Evolutionary conservation across 768 basidiomycete genomes (phyloP).

Genomic region (Lepiota venenata): DNA sequence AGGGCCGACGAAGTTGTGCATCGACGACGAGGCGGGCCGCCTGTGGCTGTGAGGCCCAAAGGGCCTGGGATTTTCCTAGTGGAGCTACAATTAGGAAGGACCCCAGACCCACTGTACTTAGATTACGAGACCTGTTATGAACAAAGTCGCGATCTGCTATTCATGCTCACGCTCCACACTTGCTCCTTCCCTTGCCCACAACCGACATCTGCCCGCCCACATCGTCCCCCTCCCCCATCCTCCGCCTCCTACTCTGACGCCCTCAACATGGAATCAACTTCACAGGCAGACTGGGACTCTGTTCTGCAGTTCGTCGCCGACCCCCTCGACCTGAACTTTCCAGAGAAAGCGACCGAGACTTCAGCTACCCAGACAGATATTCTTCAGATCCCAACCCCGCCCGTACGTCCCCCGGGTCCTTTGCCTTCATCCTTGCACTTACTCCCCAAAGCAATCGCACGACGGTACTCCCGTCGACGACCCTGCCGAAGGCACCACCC

Average conservation of each 20-base stretch:
- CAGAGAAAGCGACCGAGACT: slow-evolving; percentile 31
- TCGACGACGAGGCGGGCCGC: slow-evolving; percentile 4
- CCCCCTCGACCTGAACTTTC: slow-evolving; percentile 38
- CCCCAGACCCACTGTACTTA: no score
- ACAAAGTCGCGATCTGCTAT: not conserved
- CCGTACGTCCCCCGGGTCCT: slow-evolving; percentile 40
- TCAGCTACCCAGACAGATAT: slow-evolving; percentile 16
- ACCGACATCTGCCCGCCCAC: not conserved
- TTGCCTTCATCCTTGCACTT: slow-evolving; percentile 1
- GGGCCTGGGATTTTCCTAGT: not conserved
- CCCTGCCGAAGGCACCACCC: slow-evolving; percentile 30
- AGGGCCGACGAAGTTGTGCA: not conserved
- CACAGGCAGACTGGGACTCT: slow-evolving; percentile 51
- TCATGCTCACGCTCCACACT: slow-evolving; percentile 8
- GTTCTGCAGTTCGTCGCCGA: slow-evolving; percentile 57
- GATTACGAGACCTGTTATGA: no score
- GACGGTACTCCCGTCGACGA: slow-evolving; percentile 43
- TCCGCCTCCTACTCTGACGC: slow-evolving; percentile 15
- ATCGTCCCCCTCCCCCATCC: slow-evolving; percentile 6
- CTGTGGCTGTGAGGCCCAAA: not conserved
- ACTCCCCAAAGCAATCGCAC: slow-evolving; percentile 36
- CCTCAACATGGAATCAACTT: slow-evolving; percentile 28
- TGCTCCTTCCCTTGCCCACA: no score
- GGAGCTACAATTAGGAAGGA: no score
- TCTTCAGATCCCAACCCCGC: slow-evolving; percentile 61